Base-by-base conservation (phyloP, 768 basidiomycete species). In the Boletus rubescentipes region DNA sequence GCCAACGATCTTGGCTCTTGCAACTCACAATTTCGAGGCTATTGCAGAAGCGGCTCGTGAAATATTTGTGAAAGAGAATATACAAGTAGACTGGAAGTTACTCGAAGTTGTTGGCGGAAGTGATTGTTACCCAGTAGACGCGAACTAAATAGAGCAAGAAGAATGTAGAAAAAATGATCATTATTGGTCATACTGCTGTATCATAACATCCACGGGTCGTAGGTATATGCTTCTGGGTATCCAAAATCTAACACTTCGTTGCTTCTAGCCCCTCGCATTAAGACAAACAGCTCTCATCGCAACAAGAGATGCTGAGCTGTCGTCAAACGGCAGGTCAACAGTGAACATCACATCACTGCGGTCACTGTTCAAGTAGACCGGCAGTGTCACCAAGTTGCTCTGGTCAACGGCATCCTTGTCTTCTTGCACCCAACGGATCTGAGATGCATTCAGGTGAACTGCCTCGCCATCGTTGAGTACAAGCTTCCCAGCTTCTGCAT, bases 1-100 rank as follows among this genome's bases (percentile, higher is more conserved):
- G 0, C 97, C 97, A 4, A 98, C 97, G 6, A 97, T 98, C 57
- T 82, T 99, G 57, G 97, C 97, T 1, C 82, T 99, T 16, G 97
- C 97, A 2, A 94, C 91, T 0, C 72, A 74, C 32, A 86, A 87
- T 23, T 98, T 91, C 62, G 90, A 93, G 41, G 76, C 75, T 8
- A 97, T 98, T 55, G 94, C 92, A 5, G 81, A 86, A 61, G 88
- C 87, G 60, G 94, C 92, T 9, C 77, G 84, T 16, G 69, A 72
- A 26, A 87, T 95, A 39, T 97, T 98, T 72, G 74, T 74, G 51
- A 70, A 75, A 42, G 80, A 86, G 49, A 82, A 81, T 7, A 81
- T 98, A 12, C 82, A 91, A 57, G 90, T 96, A 54, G 91, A 94
- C 61, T 97, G 93, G 93, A 88, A 92, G 68, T 67, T 97, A 29